Evolutionary conservation across 164 flowering plant genomes (phyloP).

Genomic region (Annona cherimola): DNA sequence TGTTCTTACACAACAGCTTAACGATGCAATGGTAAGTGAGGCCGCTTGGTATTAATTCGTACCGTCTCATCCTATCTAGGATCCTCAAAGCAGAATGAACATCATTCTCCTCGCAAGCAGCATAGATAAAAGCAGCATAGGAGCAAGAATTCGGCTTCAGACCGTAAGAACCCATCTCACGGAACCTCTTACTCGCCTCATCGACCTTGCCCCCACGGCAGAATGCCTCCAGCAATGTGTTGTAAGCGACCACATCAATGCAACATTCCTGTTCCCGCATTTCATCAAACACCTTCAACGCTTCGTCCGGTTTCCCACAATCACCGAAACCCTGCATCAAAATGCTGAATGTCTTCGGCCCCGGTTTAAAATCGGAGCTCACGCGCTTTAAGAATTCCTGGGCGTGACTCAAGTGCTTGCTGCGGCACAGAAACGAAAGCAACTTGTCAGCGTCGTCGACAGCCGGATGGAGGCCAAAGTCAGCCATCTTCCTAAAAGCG

Average conservation of each 20-base stretch:
- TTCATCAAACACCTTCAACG: conserved; percentile 72
- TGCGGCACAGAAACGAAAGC: conserved; percentile 50
- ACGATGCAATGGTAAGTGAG: conserved; percentile 67
- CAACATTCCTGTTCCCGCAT: conserved; percentile 49
- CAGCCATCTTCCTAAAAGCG: conserved; percentile 65
- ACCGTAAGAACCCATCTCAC: conserved; percentile 47
- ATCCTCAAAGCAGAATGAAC: conserved; percentile 55
- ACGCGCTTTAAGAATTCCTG: conserved; percentile 56
- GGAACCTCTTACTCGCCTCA: conserved; percentile 57
- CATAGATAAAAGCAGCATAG: conserved; percentile 62
- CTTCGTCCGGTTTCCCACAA: conserved; percentile 34
- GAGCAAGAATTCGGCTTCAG: conserved; percentile 62
- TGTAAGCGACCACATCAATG: conserved; percentile 56
- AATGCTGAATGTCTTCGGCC: conserved; percentile 61
- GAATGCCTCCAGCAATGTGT: conserved; percentile 55
- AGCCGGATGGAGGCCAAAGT: conserved; percentile 53
- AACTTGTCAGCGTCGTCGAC: conserved; percentile 59
- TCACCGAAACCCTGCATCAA: conserved; percentile 75
- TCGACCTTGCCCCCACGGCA: conserved; percentile 59
- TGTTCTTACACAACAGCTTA: conserved; percentile 53
- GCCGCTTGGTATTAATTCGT: conserved; percentile 53
- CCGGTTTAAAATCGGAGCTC: conserved; percentile 35
- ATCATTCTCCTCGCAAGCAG: conserved; percentile 56
- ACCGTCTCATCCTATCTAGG: conserved; percentile 70
- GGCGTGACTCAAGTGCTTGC: conserved; percentile 56